Evolutionary conservation across 441 rosid genomes (phyloP), one percentile per base, ranked within the genome.

Genomic region (Bruguiera hainesii): DNA sequence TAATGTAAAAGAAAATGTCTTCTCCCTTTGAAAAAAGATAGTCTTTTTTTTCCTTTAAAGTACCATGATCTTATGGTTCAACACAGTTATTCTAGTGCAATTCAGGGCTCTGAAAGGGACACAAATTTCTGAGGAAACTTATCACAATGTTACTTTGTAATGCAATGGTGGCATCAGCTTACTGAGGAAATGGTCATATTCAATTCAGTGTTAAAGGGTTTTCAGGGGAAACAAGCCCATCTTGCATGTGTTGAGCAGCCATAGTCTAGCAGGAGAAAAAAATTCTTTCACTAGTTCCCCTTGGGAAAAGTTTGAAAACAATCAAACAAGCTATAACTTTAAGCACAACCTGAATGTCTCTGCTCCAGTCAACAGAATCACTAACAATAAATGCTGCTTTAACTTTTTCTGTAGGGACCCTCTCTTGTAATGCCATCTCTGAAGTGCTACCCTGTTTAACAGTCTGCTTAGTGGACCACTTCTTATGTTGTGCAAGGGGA

Each of bases 291-390:
- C 10, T 16, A 53, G 57, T 8, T 42, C n/a, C 1, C 29, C 19
- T 60, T 35, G 60, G 55, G 11, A 56, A 48, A 49, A 73, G 49
- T 39, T 63, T 26, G 71, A 11, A 58, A 5, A 46, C 26, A 21
- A 71, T 19, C 2, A 67, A 10, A 63, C 55, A 53, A 61, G 50
- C 51, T 7, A 70, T 7, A 69, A 46, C 20, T 55, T 60, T 10
- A 21, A 58, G 48, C 5, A n/a, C 15, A 28, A 90, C 98, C 97
- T 89, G 98, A 72, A 87, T 81, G 78, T 93, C 96, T 72, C 91
- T 82, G 85, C 97, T 86, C 97, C 98, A 89, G 76, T 93, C 98
- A 72, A 90, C 86, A 60, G 98, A 74, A 78, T 93, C 98, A 73
- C 97, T 90, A 61, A 90, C 89, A 52, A 93, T 58, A 82, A 90